Base-by-base conservation (phyloP, 352 stramenopile species). In the Phytopythium cucurbitacearum region DNA sequence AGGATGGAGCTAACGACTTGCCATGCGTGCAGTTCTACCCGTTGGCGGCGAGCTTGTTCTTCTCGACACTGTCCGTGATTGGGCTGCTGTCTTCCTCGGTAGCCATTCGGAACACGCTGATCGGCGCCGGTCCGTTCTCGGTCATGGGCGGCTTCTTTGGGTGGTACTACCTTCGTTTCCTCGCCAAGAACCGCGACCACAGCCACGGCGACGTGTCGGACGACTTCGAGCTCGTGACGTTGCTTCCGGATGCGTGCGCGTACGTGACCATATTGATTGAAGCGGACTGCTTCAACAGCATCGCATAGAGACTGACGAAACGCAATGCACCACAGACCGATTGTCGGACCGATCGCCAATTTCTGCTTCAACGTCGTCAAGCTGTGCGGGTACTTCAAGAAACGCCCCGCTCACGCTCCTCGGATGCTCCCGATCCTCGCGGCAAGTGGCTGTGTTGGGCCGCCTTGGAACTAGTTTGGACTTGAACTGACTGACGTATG, bases 341-440 rank as follows among this genome's bases (percentile, higher is more conserved):
- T 89, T n/a, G 45, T 91, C 28, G 64, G 70, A 8, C 77, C 85
- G 8, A 43, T 91, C n/a, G 71, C 72, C 3, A 89, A 79, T 38
- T 93, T 95, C 43, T 86, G 63, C 56, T 91, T 91, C 59, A 92
- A 74, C 42, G 85, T 95, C n/a, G 69, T 79, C 40, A 89, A 89
- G 55, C 71, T 95, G 7, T 90, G 80, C 48, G 85, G 85, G 1
- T 91, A 89, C 59, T 95, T 93, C 56, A 92, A 91, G 66, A 80
- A 84, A 41, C 82, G 82, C 9, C 67, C 69, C 32, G 56, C 73
- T 21, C 84, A 90, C 48, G 74, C 82, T 4, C 55, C 73, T 1
- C 65, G 71, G 48, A 71, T 84, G 56, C 64, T 93, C 9, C 83
- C 83, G 4, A 76, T 93, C 32, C 54, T 90, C 15, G 75, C 69